Base-by-base conservation (phyloP, 2,329 filamentous ascomycete species). In the Tolypocladium tropicale region DNA sequence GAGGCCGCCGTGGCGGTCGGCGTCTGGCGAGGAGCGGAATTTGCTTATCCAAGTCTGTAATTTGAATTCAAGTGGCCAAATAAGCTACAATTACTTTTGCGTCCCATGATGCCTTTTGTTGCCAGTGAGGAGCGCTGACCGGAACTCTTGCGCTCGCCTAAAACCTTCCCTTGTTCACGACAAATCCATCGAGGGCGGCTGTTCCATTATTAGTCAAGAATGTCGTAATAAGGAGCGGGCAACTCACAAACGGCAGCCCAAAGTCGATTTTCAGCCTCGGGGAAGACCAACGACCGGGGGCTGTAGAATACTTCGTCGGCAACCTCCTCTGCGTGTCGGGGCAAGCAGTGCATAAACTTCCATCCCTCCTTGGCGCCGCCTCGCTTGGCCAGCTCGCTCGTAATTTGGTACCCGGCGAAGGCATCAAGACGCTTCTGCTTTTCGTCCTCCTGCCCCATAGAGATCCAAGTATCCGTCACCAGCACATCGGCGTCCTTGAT, bases 301-400 rank as follows among this genome's bases (percentile, higher is more conserved):
- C 89, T 85, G 72, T 97, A 96, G 68, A 99, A 97, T 2, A 99
- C 92, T 67, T 94, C 91, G 66, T 99, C 93, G 57, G 82, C 84
- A 36, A 99, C 94, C 75, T 99, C 94, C 71, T 99, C 93, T 0
- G 83, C 82, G 68, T 99, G 92, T 60, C 94, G 83, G 16, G 94
- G 94, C 57, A 99, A 74, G 70, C 94, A 99, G 76, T 99, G 94
- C 94, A 99, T 96, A 71, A 99, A 99, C 72, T 90, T 91, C 94
- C 94, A 99, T 60, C 82, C 81, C 16, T 87, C 78, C 70, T 94
- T 95, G 46, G 94, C 94, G 23, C 90, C 92, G 48, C 91, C 92
- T 53, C 85, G 80, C 72, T 86, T 82, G 2, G 91, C 93, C 62
- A 99, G 77, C 48, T 94, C 89, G 52, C 85, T 82, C 3, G 93